These are phyloP conservation scores for Fusarium sp. DNA, from an alignment of 2,329 filamentous ascomycete species.

Conservation along the genomic window DNA sequence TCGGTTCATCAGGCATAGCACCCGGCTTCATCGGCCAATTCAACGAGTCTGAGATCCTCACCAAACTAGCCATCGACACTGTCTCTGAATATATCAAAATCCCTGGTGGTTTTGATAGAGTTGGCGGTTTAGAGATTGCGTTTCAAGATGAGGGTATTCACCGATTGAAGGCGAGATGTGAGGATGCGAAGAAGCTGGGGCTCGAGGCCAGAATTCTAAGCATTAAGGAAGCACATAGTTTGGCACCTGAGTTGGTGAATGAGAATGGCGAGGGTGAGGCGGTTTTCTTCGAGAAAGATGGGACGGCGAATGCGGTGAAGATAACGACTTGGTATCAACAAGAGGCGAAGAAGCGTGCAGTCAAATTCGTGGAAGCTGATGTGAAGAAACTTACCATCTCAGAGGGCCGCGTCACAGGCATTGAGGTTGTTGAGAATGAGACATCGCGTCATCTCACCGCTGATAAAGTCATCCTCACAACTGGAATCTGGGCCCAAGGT, in stretches of 20 bases:
- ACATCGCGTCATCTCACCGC: constrained; percentile 5
- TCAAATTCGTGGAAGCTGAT: constrained; percentile 15
- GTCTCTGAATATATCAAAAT: constrained; percentile 40
- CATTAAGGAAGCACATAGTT: constrained; percentile 15
- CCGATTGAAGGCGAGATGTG: constrained; percentile 11
- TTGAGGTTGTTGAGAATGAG: background rate
- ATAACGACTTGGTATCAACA: constrained; percentile 37
- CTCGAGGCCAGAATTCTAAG: constrained; percentile 20
- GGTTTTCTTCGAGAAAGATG: constrained; percentile 31
- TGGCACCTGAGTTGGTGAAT: constrained; percentile 38
- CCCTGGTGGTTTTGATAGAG: constrained; percentile 35
- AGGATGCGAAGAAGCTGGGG: constrained; percentile 11
- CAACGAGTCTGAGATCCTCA: constrained; percentile 40
- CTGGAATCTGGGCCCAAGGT: constrained; percentile 42
- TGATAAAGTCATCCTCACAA: constrained; percentile 39
- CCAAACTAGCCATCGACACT: constrained; percentile 37
- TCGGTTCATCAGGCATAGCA: constrained; percentile 38
- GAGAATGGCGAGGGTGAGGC: constrained; percentile 14
- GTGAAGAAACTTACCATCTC: constrained; percentile 18
- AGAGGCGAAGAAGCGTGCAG: constrained; percentile 17
- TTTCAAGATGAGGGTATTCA: constrained; percentile 19
- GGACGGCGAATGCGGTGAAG: constrained; percentile 34
- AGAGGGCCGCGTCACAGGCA: constrained; percentile 1
- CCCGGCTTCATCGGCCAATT: constrained; percentile 43
- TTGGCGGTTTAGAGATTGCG: constrained; percentile 39